A percentile compares a stretch with the other conserved stretches of the same genome.
Conservation (phyloP, 2,329 filamentous ascomycete species). For the Fusarium protoensiforme region DNA sequence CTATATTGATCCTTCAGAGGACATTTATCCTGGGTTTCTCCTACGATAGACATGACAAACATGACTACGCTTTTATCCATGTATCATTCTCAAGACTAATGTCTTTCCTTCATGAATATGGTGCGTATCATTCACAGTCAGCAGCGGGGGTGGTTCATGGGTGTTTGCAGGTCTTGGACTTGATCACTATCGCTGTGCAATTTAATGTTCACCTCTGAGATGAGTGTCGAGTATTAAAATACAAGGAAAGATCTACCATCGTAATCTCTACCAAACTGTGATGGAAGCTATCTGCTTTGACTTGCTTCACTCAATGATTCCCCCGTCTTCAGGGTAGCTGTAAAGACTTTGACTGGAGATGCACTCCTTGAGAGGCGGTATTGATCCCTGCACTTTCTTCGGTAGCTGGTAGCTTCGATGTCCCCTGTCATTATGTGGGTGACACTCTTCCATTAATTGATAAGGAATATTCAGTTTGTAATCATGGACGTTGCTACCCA, state of each 20-base stretch:
- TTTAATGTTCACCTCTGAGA: not conserved
- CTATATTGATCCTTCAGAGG: conserved; percentile 25
- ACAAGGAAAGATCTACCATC: not conserved
- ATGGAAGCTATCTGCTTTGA: not conserved
- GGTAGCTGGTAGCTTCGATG: not conserved
- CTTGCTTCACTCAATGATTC: not conserved
- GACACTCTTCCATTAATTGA: not conserved
- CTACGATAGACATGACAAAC: not conserved
- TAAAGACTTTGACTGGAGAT: not conserved
- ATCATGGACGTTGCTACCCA: not conserved
- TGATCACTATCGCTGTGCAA: not conserved
- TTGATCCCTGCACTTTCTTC: not conserved
- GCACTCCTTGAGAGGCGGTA: too few relatives aligned
- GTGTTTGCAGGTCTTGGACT: not conserved
- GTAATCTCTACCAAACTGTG: not conserved
- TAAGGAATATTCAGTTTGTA: not conserved
- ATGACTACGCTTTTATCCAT: too few relatives aligned
- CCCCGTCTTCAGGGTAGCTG: not conserved
- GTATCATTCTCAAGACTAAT: too few relatives aligned
- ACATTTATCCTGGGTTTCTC: conserved; percentile 25
- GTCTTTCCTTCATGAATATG: not conserved
- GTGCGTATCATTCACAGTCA: not conserved
- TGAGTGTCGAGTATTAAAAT: not conserved
- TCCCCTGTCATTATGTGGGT: not conserved
- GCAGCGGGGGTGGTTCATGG: not conserved